Base-by-base conservation (phyloP, 352 stramenopile genomes). In the Phytophthora multivora region DNA sequence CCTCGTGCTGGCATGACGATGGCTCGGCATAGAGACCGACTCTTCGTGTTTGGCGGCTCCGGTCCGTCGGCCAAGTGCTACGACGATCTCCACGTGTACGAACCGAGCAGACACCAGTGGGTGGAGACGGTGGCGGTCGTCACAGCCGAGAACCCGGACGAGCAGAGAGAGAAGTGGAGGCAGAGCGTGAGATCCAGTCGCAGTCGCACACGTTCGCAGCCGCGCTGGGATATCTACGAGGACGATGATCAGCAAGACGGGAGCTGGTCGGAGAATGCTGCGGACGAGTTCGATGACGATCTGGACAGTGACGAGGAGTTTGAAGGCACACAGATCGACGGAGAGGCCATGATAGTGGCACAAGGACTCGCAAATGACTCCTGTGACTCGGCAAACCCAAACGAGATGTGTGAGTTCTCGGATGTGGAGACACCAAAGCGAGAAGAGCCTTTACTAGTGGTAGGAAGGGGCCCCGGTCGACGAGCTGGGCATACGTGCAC, bases 1-100 rank as follows among this genome's bases (percentile, higher is more conserved):
- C 94, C 96, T 8, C 70, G 94, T 39, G 93, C 94, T 0, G 96
- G 95, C 16, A 98, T 99, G 96, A 98, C 92, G n/a, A 90, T 99
- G 60, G 97, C 90, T n/a, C 80, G 88, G 25, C 75, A 98, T 56
- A 75, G 86, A 41, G 90, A 93, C 43, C 73, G 84, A n/a, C 66
- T 98, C 5, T 98, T 97, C 63, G 78, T 99, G 7, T 99, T 99
- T 79, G 96, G 96, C 26, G 96, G 96, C 11, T 97, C 86, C 15
- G 96, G 95, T 0, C 95, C 92, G 18, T 80, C 89, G 12, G 94
- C 92, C 25, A 98, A 97, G 61, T 98, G 94, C 72, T 98, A 98
- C 73, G 93, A 98, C 59, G 96, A 99, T 54, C 84, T 99, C 36
- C 94, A 98, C 60, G 88, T 98, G 42, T 94, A 98, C 49, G 93